Conservation (phyloP, 1,284 basidiomycete species). For the Calocybe gambosa region DNA sequence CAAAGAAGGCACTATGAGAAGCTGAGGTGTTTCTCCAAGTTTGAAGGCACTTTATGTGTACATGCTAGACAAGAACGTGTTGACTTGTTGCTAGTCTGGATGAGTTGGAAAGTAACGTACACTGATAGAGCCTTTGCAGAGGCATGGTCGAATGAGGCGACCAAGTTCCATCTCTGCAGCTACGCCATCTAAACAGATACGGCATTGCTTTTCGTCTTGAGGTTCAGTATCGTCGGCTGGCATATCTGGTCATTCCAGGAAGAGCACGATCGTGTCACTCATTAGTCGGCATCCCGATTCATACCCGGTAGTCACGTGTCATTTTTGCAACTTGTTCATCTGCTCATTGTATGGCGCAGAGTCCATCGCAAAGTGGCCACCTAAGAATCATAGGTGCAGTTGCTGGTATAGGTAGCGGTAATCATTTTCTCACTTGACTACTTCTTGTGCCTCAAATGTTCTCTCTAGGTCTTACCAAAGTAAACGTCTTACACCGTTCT, state of each 20-base stretch:
- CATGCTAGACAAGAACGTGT: slow-evolving; percentile 39
- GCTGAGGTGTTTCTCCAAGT: slow-evolving; percentile 60
- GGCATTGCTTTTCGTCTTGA: slow-evolving; percentile 50
- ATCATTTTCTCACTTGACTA: slow-evolving; percentile 15
- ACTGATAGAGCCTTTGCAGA: slow-evolving; percentile 74
- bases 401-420: slow-evolving; percentile 59
- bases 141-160: slow-evolving; percentile 68
- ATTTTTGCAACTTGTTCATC: neutral
- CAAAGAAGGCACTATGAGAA: slow-evolving; percentile 58
- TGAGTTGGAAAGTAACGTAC: slow-evolving; percentile 35
- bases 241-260: neutral
- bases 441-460: neutral
- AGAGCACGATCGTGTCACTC: neutral
- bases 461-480: slow-evolving; percentile 53
- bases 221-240: slow-evolving; percentile 13
- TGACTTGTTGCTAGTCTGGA: slow-evolving; percentile 6
- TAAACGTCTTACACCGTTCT: slow-evolving; percentile 19
- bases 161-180: slow-evolving; percentile 54
- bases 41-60: slow-evolving; percentile 72
- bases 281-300: slow-evolving; percentile 3
- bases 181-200: slow-evolving; percentile 68
- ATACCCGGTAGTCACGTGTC: slow-evolving; percentile 3
- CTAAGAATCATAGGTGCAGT: slow-evolving; percentile 52
- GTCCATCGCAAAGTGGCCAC: slow-evolving; percentile 27
- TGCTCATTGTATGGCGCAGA: slow-evolving; percentile 24